These are phyloP conservation scores for Hypoxylon sp. DNA, from an alignment of 2,329 filamentous ascomycete species.

Conservation along the genomic window DNA sequence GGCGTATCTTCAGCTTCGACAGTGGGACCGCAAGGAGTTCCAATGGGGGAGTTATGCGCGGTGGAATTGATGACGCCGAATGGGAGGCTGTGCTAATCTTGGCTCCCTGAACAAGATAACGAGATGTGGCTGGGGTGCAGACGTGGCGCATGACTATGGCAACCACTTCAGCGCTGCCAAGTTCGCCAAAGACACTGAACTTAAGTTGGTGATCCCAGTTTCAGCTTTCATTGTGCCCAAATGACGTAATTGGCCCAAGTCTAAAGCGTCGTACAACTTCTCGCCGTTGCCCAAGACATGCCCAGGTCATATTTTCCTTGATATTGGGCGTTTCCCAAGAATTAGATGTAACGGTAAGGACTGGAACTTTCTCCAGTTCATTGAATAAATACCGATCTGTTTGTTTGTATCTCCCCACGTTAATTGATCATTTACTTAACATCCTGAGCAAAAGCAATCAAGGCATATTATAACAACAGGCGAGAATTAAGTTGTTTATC, in stretches of 20 bases:
- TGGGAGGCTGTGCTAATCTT: constrained; percentile 10
- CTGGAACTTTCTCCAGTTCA: constrained; percentile 18
- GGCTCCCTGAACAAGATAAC: background rate
- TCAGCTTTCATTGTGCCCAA: constrained; percentile 17
- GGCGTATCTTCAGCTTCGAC: background rate
- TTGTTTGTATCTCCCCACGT: background rate
- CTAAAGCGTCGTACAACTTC: constrained; percentile 6
- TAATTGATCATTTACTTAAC: background rate
- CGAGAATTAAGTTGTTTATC: background rate
- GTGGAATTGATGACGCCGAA: background rate
- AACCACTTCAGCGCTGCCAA: constrained; percentile 11
- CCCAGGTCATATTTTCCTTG: constrained; percentile 18
- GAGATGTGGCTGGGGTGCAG: constrained; percentile 4
- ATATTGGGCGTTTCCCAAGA: background rate
- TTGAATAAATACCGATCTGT: constrained; percentile 12
- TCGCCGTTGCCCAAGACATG: constrained; percentile 3
- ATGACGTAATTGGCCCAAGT: constrained; percentile 32
- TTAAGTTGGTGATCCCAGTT: constrained; percentile 15
- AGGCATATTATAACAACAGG: background rate
- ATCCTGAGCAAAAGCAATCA: background rate
- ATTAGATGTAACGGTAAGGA: constrained; percentile 4
- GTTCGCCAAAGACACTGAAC: constrained; percentile 21
- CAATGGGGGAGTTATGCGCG: too few relatives aligned
- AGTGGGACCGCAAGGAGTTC: too few relatives aligned
- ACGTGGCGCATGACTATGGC: constrained; percentile 8